Evolutionary conservation across 2,329 filamentous ascomycete genomes (phyloP), one percentile per base, ranked within the genome.

Genomic region (Penicillium sp.): DNA sequence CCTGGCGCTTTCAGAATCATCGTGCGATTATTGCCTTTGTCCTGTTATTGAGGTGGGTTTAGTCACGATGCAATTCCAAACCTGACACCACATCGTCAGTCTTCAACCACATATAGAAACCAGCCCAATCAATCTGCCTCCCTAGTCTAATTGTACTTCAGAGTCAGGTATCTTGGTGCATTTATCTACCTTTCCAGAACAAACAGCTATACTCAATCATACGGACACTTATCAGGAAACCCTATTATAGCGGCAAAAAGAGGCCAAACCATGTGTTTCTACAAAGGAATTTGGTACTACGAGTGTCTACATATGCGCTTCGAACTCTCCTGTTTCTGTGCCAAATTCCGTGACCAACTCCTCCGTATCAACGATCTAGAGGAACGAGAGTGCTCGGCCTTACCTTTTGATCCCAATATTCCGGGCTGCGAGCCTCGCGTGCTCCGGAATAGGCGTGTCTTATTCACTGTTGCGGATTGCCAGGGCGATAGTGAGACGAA

Each of bases 201-300:
- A 23, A 23, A 6, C 11, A 27, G 14, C 25, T 6, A 27, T 9
- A 27, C 11, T 27, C 11, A 7, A 27, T 4, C 14, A 27, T 9
- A 6, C 11, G 4, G 11, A 9, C 11, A n/a, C 11, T 13, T 4
- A 4, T 13, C 11, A n/a, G 14, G 4, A n/a, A 13, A 27, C 7
- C 7, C 21, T 27, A 27, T n/a, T n/a, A n/a, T n/a, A n/a, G n/a
- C n/a, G n/a, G n/a, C n/a, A n/a, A n/a, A n/a, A n/a, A n/a, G n/a
- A n/a, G n/a, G n/a, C n/a, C n/a, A 27, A 27, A 27, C 25, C 6
- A 65, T 65, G 62, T 65, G 62, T 31, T 39, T 48, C 9, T 63
- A 59, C 39, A 28, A 43, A 2, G 49, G 48, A 11, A 49, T 51
- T 14, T 39, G 34, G 31, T 54, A 51, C 43, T n/a, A 29, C 26